These are phyloP conservation scores for Globisporangium paddicum DNA, from an alignment of 352 stramenopile genomes.

Conservation along the genomic window DNA sequence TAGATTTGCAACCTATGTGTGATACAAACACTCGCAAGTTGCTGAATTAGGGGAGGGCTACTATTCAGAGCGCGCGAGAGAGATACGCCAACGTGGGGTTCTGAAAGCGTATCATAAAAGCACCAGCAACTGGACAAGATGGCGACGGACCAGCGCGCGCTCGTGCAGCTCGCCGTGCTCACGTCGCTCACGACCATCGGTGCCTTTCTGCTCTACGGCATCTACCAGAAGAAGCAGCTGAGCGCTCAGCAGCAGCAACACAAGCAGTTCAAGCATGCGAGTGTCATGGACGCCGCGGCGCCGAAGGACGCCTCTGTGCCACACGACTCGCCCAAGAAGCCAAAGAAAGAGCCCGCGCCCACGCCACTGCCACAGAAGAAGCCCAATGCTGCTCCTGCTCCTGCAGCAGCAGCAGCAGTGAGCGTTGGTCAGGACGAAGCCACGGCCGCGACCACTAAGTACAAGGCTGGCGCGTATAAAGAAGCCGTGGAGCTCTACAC, in stretches of 20 bases:
- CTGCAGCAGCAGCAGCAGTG: conserved; percentile 4
- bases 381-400: conserved; percentile 2
- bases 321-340: conserved; percentile 24
- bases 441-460: conserved; percentile 68
- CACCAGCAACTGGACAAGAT: conserved; percentile 12
- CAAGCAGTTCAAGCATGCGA: conserved; percentile 19
- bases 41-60: not conserved
- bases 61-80: conserved; percentile 5
- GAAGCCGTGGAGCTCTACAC: conserved; percentile 72
- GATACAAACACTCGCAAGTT: not conserved
- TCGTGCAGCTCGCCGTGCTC: conserved; percentile 67
- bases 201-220: conserved; percentile 44
- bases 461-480: conserved; percentile 67
- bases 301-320: conserved; percentile 16
- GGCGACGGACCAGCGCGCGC: conserved; percentile 25
- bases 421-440: conserved; percentile 60
- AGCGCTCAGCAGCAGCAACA: not conserved
- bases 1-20: not conserved
- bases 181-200: conserved; percentile 70
- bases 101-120: conserved; percentile 5
- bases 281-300: conserved; percentile 12
- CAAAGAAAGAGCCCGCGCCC: conserved; percentile 19
- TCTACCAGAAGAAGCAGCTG: conserved; percentile 40
- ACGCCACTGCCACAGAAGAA: conserved; percentile 27
- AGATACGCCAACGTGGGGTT: conserved; percentile 4